Percentiles rank a stretch among this genome's conserved stretches.
Conservation (phyloP, 1,284 basidiomycete genomes). For the Trametes pubescens region DNA sequence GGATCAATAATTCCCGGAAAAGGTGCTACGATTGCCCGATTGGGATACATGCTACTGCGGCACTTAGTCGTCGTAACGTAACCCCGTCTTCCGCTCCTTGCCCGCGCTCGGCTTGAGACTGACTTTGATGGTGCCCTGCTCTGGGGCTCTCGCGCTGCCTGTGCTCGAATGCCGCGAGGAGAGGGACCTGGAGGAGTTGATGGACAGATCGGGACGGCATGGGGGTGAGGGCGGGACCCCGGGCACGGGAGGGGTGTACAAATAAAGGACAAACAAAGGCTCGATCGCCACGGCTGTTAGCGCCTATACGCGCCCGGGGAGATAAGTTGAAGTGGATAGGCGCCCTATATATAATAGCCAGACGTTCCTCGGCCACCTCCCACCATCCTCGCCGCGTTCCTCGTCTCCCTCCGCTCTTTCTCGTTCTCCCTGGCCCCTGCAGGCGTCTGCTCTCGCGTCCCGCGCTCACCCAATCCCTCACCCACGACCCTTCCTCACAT, state of each 20-base stretch:
- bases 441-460: background rate
- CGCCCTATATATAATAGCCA: slow-evolving; percentile 21
- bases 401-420: slow-evolving; percentile 3
- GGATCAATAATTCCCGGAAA: no score
- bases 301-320: background rate
- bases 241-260: background rate
- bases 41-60: no score
- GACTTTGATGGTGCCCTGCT: no score
- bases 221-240: background rate
- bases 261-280: background rate
- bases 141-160: no score
- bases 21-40: no score
- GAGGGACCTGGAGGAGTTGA: no score
- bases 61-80: no score
- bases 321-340: slow-evolving; percentile 24
- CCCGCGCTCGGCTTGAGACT: no score
- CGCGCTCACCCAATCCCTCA: background rate
- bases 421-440: slow-evolving; percentile 11
- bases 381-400: slow-evolving; percentile 7
- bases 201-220: no score
- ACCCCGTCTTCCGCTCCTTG: no score
- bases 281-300: no score
- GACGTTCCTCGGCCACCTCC: background rate
- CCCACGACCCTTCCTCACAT: background rate
- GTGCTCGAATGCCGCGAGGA: no score